Base-by-base conservation (phyloP, 345 rosid genomes). In the Triadica sebifera region DNA sequence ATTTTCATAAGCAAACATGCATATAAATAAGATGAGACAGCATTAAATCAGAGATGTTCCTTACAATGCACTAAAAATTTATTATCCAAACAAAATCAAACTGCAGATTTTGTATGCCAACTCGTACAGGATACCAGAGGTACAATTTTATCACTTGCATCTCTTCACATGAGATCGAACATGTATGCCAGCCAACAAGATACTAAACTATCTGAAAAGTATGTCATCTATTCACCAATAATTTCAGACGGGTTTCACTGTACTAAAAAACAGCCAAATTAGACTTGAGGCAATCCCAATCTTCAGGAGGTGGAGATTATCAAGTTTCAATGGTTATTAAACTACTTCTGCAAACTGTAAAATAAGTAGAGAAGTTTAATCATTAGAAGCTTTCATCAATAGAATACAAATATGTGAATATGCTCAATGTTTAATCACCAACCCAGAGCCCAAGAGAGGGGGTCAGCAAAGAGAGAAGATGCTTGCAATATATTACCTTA, bases 191-290 rank as follows among this genome's bases (percentile, higher is more conserved):
- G 71, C 72, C 69, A 56, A 17, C 10, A 20, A 13, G 59, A 57
- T 53, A 59, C 67, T 45, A 41, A 58, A 20, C 16, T 49, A 49
- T 66, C 63, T 52, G 50, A 65, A 16, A 72, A 43, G 69, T 49
- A 47, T 60, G 61, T 63, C 37, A 67, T 60, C 60, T 68, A 64
- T 73, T 62, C 69, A 73, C 70, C 55, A 65, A 68, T 24, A 81
- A 69, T 50, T 72, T 69, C 79, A 75, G 62, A 29, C 17, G 72
- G 24, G 62, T 51, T 70, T 74, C 67, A 43, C 52, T 63, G 53
- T 67, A 59, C 79, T 70, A 55, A 64, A 58, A 20, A 74, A 68
- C 76, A 24, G 75, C 70, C 57, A 51, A 69, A 41, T 55, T 39
- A 61, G 70, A 52, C 47, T 59, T 45, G 69, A 12, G 15, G 29